These are phyloP conservation scores for Naganishia onofrii DNA, from an alignment of 768 basidiomycete genomes.

Conservation along the genomic window DNA sequence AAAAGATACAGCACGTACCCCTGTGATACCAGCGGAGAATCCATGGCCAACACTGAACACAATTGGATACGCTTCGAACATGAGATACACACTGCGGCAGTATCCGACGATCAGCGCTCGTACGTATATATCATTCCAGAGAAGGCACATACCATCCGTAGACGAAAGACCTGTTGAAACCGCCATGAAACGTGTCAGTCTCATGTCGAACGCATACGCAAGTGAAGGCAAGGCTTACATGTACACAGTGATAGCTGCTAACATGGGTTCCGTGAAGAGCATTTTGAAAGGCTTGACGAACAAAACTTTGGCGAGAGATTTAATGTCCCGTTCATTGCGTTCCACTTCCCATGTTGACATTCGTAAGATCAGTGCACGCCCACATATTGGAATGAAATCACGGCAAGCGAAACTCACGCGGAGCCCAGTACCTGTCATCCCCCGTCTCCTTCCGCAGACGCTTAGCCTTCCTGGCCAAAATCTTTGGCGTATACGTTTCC, in stretches of 20 bases:
- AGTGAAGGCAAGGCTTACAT: slow-evolving; percentile 41
- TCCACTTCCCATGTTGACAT: slow-evolving; percentile 30
- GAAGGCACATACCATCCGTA: slow-evolving; percentile 33
- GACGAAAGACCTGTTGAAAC: slow-evolving; percentile 33
- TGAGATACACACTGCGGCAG: slow-evolving; percentile 49
- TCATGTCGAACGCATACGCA: background rate
- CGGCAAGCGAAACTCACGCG: slow-evolving; percentile 35
- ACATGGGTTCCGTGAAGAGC: slow-evolving; percentile 50
- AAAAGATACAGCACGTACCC: slow-evolving; percentile 23
- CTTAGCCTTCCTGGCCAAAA: slow-evolving; percentile 50
- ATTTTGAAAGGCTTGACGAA: slow-evolving; percentile 51
- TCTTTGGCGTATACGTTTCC: slow-evolving; percentile 52
- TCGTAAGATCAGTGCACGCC: background rate
- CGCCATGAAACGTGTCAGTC: background rate
- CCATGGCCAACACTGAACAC: slow-evolving; percentile 50
- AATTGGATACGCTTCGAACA: slow-evolving; percentile 52
- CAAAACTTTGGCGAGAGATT: slow-evolving; percentile 41
- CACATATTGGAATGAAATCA: background rate
- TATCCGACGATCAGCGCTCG: background rate
- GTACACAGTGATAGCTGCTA: slow-evolving; percentile 52
- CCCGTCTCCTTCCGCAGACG: slow-evolving; percentile 50
- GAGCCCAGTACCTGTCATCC: slow-evolving; percentile 50
- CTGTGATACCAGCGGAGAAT: slow-evolving; percentile 48
- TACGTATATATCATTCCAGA: background rate
- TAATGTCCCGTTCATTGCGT: slow-evolving; percentile 34